phyloP scores from a whole-genome alignment of 768 basidiomycete genomes.

The Phlegmacium glaucopus region DNA sequence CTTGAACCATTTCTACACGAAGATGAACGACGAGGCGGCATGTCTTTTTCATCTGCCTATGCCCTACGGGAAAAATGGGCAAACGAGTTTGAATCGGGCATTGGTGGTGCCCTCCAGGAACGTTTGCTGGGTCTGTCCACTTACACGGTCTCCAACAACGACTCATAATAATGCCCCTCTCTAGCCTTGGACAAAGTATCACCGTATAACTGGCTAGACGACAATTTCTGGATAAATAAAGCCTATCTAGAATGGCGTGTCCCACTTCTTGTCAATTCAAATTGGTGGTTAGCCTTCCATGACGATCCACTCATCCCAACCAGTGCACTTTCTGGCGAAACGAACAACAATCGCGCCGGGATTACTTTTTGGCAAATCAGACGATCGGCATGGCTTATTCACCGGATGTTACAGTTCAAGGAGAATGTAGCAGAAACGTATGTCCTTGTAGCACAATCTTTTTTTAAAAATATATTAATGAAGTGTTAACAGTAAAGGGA shows the following conservation, averaged over 20 bases:
- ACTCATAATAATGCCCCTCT: background rate
- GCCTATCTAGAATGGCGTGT: constrained; percentile 87
- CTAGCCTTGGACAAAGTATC: constrained; percentile 78
- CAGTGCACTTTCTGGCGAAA: constrained; percentile 32
- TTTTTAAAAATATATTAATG: background rate
- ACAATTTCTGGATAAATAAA: constrained; percentile 87
- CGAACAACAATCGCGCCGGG: constrained; percentile 35
- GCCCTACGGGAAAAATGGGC: constrained; percentile 56
- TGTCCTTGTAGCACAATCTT: background rate
- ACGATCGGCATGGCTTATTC: constrained; percentile 77
- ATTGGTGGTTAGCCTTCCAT: constrained; percentile 91
- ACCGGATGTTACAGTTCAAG: constrained; percentile 73
- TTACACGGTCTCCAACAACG: constrained; percentile 17
- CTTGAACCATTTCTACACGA: constrained; percentile 78
- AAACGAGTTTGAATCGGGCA: constrained; percentile 64
- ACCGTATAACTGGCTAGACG: constrained; percentile 91
- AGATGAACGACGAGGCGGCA: constrained; percentile 57
- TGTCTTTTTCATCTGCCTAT: constrained; percentile 48
- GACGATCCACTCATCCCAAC: constrained; percentile 68
- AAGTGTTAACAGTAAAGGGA: constrained; percentile 5
- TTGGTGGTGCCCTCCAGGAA: constrained; percentile 69
- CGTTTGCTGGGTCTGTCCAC: constrained; percentile 60
- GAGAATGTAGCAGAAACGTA: constrained; percentile 55
- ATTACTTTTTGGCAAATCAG: constrained; percentile 83
- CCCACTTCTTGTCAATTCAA: constrained; percentile 85